A percentile compares a stretch with the other conserved stretches of the same genome.
Evolutionary conservation across 2,329 filamentous ascomycete genomes (phyloP).

Genomic region (Intubia oerlemansii): DNA sequence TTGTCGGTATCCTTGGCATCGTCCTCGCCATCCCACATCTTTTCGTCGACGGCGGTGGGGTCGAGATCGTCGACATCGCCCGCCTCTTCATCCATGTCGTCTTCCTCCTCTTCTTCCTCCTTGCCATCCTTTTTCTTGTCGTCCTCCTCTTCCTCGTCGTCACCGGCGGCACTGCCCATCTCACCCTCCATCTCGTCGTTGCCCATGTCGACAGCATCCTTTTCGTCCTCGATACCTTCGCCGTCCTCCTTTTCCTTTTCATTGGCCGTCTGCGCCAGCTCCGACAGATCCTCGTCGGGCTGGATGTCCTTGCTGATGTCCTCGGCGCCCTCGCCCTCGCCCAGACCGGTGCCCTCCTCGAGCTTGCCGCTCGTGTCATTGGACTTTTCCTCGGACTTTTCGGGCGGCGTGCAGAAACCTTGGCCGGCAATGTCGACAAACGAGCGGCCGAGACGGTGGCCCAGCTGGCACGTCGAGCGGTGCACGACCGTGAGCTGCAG

Average conservation of each 20-base stretch:
- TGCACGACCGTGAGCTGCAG: constrained; percentile 42
- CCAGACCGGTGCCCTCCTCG: constrained; percentile 80
- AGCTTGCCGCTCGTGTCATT: constrained; percentile 40
- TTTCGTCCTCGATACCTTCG: constrained; percentile 53
- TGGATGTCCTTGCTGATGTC: constrained; percentile 96
- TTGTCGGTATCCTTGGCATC: constrained; percentile 65
- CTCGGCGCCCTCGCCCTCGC: constrained; percentile 84
- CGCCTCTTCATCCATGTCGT: constrained; percentile 75
- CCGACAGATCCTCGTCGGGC: constrained; percentile 79
- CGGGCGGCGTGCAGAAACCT: constrained; percentile 80
- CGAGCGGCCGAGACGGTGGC: constrained; percentile 51
- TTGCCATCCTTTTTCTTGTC: constrained; percentile 32
- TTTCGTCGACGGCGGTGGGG: constrained; percentile 81
- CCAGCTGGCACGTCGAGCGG: constrained; percentile 48
- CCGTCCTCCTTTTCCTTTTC: constrained; percentile 35
- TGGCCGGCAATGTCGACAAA: constrained; percentile 63
- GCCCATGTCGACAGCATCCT: constrained; percentile 81
- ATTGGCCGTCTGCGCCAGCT: constrained; percentile 70
- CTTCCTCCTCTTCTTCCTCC: constrained; percentile 39
- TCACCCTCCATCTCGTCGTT: constrained; percentile 83
- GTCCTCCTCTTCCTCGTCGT: constrained; percentile 40
- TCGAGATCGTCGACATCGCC: constrained; percentile 85
- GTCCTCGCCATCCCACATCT: constrained; percentile 88
- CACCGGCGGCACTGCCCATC: constrained; percentile 40
- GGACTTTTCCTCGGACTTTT: constrained; percentile 52